Conservation (phyloP, 768 basidiomycete genomes). For the Suillus alpinus region DNA sequence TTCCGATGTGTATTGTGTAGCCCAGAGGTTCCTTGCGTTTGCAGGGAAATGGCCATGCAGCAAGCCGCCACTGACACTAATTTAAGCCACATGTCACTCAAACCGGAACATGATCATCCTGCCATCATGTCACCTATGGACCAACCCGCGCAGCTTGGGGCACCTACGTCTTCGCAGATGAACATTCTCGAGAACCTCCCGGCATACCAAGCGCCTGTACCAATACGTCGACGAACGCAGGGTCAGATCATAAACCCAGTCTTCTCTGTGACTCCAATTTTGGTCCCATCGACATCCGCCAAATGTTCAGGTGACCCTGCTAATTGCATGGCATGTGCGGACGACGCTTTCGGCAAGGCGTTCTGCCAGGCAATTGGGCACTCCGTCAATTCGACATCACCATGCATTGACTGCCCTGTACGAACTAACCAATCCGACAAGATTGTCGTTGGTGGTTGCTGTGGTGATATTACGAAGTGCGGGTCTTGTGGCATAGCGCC, state of each 20-base stretch:
- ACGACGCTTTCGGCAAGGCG: conserved; percentile 83
- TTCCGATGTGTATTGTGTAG: conserved; percentile 71
- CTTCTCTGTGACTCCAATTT: conserved; percentile 47
- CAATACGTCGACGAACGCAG: conserved; percentile 60
- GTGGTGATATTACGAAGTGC: conserved; percentile 32
- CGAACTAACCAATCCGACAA: conserved; percentile 23
- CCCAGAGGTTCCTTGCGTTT: conserved; percentile 70
- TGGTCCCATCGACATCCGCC: conserved; percentile 29
- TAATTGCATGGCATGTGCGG: conserved; percentile 82
- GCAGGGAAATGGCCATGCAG: conserved; percentile 62
- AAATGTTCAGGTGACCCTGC: conserved; percentile 83
- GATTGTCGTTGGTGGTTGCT: conserved; percentile 34
- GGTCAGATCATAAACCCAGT: conserved; percentile 42
- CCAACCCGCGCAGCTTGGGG: conserved; percentile 25
- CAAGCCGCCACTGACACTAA: conserved; percentile 31
- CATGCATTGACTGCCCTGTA: conserved; percentile 58
- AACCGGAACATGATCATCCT: conserved; percentile 14
- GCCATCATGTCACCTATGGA: conserved; percentile 18
- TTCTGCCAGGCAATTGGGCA: conserved; percentile 78
- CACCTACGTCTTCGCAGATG: conserved; percentile 28
- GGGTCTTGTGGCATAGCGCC: conserved; percentile 33
- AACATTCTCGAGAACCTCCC: conserved; percentile 78
- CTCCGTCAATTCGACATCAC: conserved; percentile 48
- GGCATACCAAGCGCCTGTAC: conserved; percentile 78
- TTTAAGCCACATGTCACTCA: conserved; percentile 9